A percentile compares a stretch with the other conserved stretches of the same genome.
Conservation (phyloP, 805 yeast genomes). For the Hanseniaspora singularis region DNA sequence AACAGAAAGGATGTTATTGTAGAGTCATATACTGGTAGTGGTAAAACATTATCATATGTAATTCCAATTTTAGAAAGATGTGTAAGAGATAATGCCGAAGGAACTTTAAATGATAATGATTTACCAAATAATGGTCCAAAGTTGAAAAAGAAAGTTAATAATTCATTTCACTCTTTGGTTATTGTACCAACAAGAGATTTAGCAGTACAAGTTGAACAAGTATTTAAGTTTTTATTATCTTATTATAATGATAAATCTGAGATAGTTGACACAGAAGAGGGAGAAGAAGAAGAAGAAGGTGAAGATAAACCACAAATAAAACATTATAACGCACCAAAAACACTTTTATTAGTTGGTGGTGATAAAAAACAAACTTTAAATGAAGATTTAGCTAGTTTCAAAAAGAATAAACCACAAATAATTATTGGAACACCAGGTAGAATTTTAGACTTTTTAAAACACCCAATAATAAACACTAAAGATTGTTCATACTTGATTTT, state of each 20-base stretch:
- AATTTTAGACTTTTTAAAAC: slow-evolving; percentile 54
- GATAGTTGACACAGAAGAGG: background rate
- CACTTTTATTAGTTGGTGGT: slow-evolving; percentile 54
- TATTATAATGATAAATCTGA: slow-evolving; percentile 35
- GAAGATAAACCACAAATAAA: background rate
- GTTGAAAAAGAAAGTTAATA: slow-evolving; percentile 34
- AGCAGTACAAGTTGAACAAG: slow-evolving; percentile 59
- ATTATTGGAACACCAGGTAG: slow-evolving; percentile 91
- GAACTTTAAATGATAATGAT: slow-evolving; percentile 18
- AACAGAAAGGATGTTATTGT: slow-evolving; percentile 85
- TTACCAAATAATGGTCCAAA: slow-evolving; percentile 26
- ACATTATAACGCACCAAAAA: slow-evolving; percentile 20
- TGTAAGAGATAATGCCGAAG: slow-evolving; percentile 22
- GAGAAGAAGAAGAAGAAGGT: slow-evolving; percentile 25
- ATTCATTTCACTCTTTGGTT: slow-evolving; percentile 60
- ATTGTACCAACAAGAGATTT: slow-evolving; percentile 58
- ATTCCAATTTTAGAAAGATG: slow-evolving; percentile 71
- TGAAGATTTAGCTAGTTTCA: slow-evolving; percentile 56
- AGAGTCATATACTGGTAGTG: slow-evolving; percentile 95
- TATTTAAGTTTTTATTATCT: slow-evolving; percentile 46
- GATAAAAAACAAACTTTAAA: slow-evolving; percentile 45
- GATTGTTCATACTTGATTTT: slow-evolving; percentile 63
- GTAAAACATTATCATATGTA: slow-evolving; percentile 87
- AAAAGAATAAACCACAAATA: slow-evolving; percentile 51
- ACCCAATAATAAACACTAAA: slow-evolving; percentile 45